Conservation (phyloP, 2,329 filamentous ascomycete genomes). For the Alternaria brassicicola region DNA sequence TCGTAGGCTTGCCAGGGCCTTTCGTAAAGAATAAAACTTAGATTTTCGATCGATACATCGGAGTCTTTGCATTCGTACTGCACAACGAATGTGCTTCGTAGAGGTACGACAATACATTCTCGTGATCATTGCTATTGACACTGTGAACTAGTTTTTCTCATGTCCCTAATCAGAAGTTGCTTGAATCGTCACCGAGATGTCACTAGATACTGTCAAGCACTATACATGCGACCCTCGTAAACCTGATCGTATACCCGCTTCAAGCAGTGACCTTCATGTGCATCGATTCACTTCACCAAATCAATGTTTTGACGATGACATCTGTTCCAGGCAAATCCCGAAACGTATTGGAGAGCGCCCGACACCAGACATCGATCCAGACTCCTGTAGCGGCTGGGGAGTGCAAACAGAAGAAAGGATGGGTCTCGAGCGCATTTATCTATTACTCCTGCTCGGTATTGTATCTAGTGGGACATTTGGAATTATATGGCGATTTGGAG, state of each 20-base stretch:
- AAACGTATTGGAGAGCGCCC: not conserved
- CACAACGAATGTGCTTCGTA: no score
- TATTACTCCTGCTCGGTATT: not conserved
- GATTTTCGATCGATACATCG: no score
- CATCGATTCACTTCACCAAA: not conserved
- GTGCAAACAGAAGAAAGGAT: not conserved
- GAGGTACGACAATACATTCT: no score
- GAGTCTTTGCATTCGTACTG: no score
- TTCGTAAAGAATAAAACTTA: no score
- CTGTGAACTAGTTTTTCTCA: no score
- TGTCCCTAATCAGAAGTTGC: not conserved
- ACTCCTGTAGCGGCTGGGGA: not conserved
- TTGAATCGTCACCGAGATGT: not conserved
- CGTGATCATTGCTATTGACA: no score
- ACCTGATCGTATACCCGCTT: not conserved
- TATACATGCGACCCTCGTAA: not conserved
- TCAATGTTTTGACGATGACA: not conserved
- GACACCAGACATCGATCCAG: not conserved
- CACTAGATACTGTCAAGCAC: not conserved
- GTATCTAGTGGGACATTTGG: not conserved
- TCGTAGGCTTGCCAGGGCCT: no score
- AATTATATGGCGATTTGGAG: not conserved
- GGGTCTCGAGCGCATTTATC: not conserved
- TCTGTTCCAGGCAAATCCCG: conserved; percentile 2
- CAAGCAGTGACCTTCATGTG: conserved; percentile 2